phyloP scores from a whole-genome alignment of 257 asterid species.

The Anisodus acutangulus region DNA sequence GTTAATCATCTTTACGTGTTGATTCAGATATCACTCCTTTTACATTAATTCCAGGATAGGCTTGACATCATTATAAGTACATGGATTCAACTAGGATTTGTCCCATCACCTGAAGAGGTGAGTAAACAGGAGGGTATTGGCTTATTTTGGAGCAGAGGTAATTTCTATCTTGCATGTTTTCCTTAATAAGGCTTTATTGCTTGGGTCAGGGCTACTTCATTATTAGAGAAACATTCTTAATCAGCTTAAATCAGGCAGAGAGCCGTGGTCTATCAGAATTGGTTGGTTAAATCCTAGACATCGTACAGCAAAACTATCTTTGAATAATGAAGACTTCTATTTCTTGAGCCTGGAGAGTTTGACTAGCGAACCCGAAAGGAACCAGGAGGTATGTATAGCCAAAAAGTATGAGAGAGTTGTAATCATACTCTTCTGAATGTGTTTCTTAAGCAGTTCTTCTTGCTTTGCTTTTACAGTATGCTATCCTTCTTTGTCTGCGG shows the following conservation, averaged over 20 bases:
- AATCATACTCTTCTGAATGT: conserved; percentile 6
- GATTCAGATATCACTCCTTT: not conserved
- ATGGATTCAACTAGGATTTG: conserved; percentile 62
- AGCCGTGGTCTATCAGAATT: conserved; percentile 70
- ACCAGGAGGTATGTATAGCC: conserved; percentile 46
- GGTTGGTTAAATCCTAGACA: conserved; percentile 68
- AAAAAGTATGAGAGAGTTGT: not conserved
- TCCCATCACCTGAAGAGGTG: conserved; percentile 97
- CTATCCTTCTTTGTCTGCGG: conserved; percentile 66
- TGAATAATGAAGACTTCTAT: conserved; percentile 57
- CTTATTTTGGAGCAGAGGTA: conserved; percentile 67
- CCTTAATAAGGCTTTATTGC: not conserved
- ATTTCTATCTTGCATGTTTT: not conserved
- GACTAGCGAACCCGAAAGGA: conserved; percentile 38
- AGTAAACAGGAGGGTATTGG: conserved; percentile 72
- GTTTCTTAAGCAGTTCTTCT: not conserved
- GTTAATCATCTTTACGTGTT: not conserved
- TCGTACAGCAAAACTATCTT: conserved; percentile 55
- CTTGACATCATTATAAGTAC: conserved; percentile 71
- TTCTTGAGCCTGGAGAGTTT: conserved; percentile 74
- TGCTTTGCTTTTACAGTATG: conserved; percentile 46
- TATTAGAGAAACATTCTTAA: conserved; percentile 33
- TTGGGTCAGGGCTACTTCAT: conserved; percentile 21
- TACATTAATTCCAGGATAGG: conserved; percentile 65
- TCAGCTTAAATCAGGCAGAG: conserved; percentile 59